Conservation (phyloP, 2,329 filamentous ascomycete species). For the Ampelomyces quisqualis region DNA sequence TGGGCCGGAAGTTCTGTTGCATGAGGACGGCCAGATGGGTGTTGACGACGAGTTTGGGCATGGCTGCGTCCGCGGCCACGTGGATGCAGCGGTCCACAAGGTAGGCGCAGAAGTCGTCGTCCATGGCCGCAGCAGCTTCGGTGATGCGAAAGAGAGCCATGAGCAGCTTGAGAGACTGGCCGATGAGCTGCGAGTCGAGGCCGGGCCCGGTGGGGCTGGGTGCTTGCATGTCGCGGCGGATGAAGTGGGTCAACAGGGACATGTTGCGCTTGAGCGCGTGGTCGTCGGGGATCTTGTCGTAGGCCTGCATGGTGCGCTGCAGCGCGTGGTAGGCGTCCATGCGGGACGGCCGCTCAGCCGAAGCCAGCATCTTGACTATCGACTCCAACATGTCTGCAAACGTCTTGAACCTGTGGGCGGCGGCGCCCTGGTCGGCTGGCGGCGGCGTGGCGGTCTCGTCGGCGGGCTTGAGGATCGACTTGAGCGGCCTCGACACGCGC, state of each 20-base stretch:
- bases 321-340: conserved; percentile 86
- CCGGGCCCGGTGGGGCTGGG: conserved; percentile 56
- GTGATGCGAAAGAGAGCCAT: conserved; percentile 74
- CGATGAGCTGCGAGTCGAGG: conserved; percentile 68
- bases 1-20: conserved; percentile 73
- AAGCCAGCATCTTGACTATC: conserved; percentile 75
- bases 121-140: conserved; percentile 67
- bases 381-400: conserved; percentile 84
- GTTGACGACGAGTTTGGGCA: conserved; percentile 75
- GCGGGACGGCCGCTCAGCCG: conserved; percentile 68
- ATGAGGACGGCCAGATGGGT: conserved; percentile 79
- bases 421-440: conserved; percentile 41
- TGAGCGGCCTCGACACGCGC: conserved; percentile 58
- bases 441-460: conserved; percentile 43
- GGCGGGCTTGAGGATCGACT: conserved; percentile 79
- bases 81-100: conserved; percentile 79
- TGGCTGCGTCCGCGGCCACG: conserved; percentile 65
- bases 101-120: conserved; percentile 76
- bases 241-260: conserved; percentile 74
- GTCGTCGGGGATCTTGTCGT: conserved; percentile 69
- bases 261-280: conserved; percentile 65
- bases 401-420: conserved; percentile 55
- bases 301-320: conserved; percentile 72
- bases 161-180: conserved; percentile 76
- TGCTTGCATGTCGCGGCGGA: conserved; percentile 74